A percentile compares a stretch with the other conserved stretches of the same genome.
Conservation (phyloP, 108 stramenopile species). For the Cylindrotheca closterium region DNA sequence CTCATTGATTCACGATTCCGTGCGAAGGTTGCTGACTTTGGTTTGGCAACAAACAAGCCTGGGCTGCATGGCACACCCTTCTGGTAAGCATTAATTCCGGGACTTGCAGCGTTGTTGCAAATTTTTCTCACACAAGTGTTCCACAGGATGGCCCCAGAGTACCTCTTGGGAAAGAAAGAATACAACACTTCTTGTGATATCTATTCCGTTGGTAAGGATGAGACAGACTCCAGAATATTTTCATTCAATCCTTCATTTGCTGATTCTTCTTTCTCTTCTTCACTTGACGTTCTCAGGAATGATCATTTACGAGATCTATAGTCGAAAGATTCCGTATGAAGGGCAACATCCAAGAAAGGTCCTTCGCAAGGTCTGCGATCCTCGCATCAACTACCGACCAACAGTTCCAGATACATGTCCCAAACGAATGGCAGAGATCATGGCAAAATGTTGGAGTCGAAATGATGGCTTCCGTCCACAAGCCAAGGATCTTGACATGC, state of each 20-base stretch:
- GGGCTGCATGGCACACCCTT: constrained; percentile 34
- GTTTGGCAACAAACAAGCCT: constrained; percentile 24
- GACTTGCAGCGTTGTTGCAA: neutral
- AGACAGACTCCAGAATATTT: neutral
- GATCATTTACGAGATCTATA: constrained; percentile 57
- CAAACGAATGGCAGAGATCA: constrained; percentile 14
- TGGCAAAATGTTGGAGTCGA: constrained; percentile 27
- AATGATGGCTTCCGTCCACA: constrained; percentile 27
- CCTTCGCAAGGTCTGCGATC: constrained; percentile 23
- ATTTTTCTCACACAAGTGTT: neutral
- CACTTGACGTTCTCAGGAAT: too few relatives aligned
- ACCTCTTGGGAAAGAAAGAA: constrained; percentile 37
- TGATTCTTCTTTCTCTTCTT: neutral
- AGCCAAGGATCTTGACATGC: constrained; percentile 27
- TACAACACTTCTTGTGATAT: constrained; percentile 60
- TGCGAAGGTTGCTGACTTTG: constrained; percentile 69
- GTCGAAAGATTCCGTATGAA: constrained; percentile 48
- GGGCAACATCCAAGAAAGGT: constrained; percentile 37
- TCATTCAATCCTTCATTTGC: neutral
- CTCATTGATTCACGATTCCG: constrained; percentile 52
- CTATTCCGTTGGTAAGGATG: constrained; percentile 37
- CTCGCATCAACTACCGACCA: constrained; percentile 33
- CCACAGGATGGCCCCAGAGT: constrained; percentile 82
- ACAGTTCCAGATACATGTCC: constrained; percentile 15
- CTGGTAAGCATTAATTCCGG: neutral